Conservation (phyloP, 1,284 basidiomycete genomes). For the Trichosporon sp. region DNA sequence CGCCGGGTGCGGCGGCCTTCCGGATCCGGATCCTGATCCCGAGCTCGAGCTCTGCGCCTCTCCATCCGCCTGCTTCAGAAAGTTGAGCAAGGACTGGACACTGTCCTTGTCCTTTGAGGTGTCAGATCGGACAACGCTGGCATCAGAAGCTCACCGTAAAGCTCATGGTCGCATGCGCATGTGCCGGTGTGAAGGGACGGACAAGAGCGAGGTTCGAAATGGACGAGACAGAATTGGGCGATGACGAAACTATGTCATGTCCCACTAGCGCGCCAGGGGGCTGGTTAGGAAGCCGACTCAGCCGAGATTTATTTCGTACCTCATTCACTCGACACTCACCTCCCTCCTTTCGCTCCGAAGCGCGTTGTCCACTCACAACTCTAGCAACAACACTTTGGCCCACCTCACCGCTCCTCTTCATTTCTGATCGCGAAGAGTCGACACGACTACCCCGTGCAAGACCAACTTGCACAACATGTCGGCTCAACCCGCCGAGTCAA, state of each 20-base stretch:
- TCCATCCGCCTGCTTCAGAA: conserved; percentile 31
- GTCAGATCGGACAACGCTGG: neutral
- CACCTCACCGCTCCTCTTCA: neutral
- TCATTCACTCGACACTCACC: neutral
- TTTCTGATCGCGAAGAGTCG: neutral
- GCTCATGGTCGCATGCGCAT: neutral
- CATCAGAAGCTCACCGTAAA: neutral
- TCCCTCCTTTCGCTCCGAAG: neutral
- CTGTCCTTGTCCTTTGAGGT: conserved; percentile 1
- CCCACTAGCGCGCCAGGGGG: neutral
- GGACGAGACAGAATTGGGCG: neutral
- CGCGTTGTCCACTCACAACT: neutral
- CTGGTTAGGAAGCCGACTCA: neutral
- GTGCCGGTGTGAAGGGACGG: neutral
- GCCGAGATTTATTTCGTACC: conserved; percentile 2
- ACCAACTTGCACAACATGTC: neutral
- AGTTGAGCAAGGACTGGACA: conserved; percentile 35
- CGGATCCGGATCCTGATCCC: neutral
- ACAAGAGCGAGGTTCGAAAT: neutral
- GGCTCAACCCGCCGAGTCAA: neutral
- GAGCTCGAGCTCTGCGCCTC: too few species aligned
- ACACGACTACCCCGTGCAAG: neutral
- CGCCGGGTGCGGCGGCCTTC: neutral
- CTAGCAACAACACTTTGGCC: neutral
- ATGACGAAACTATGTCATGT: neutral